Evolutionary conservation across 306 rosid genomes (phyloP), one percentile per base, ranked within the genome.

Genomic region (Cicer bijugum): DNA sequence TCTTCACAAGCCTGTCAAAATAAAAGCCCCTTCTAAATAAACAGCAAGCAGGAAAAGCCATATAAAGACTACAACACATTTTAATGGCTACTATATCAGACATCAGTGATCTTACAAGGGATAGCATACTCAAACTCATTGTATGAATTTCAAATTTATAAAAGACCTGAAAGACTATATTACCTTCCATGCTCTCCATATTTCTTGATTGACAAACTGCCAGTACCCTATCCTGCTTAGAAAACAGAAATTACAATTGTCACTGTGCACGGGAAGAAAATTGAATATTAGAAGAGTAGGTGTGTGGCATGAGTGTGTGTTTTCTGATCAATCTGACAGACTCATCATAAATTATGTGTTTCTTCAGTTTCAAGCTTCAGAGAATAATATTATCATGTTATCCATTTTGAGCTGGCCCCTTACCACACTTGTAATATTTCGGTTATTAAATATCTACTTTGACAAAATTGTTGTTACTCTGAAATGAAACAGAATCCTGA

Each of bases 211-310:
- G 96, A 84, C 97, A 95, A 80, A 91, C 74, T 45, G 99, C 71
- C 65, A 95, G 85, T 65, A 95, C 91, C 85, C 85, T 95, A 76
- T 69, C 92, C 99, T 95, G 91, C 84, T 63, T 71, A 75, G 82
- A 79, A 61, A 71, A 75, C 20, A 77, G 5, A 83, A 72, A 71
- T 78, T 62, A 75, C 78, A 50, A 73, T 43, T 57, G 19, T 20
- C 51, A 84, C 59, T 68, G 69, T 63, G 59, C 72, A 75, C 28
- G 19, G 43, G 16, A 70, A 70, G 48, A 83, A 67, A 76, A 57
- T 45, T 43, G 38, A 72, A 74, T 39, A 35, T 38, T 64, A 62
- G 8, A 28, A 7, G 2, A 15, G 40, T 35, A 44, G 42, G 17
- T 55, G 10, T 9, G 12, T 47, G 17, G 42, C 4, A 28, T 20